A percentile compares a stretch with the other conserved stretches of the same genome.
Conservation (phyloP, 805 yeast species). For the Kluyveromyces siamensis region DNA sequence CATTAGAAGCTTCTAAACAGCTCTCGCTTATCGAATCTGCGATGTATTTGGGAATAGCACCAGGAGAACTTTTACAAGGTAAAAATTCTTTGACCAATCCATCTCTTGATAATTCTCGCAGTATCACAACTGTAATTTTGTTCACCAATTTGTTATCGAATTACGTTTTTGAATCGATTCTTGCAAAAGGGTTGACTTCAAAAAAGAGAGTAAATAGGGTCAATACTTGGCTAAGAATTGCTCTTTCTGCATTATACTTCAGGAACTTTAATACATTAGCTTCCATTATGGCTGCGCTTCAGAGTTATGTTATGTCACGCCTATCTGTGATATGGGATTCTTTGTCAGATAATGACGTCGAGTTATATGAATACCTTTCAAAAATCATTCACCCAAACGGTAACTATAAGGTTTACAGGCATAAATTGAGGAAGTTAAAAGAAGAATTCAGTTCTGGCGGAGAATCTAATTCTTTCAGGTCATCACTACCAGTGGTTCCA, state of each 20-base stretch:
- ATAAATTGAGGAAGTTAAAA: slow-evolving; percentile 48
- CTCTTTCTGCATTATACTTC: slow-evolving; percentile 61
- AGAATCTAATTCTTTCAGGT: slow-evolving; percentile 11
- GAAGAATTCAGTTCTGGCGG: slow-evolving; percentile 24
- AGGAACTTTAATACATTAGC: slow-evolving; percentile 74
- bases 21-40: slow-evolving; percentile 63
- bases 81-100: slow-evolving; percentile 54
- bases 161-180: slow-evolving; percentile 61
- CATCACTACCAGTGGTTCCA: slow-evolving; percentile 58
- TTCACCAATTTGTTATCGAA: slow-evolving; percentile 67
- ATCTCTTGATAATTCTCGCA: slow-evolving; percentile 50
- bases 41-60: slow-evolving; percentile 52
- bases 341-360: slow-evolving; percentile 49
- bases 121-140: slow-evolving; percentile 48
- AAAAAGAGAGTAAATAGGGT: slow-evolving; percentile 46
- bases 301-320: slow-evolving; percentile 61
- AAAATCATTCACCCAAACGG: slow-evolving; percentile 68
- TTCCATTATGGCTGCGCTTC: slow-evolving; percentile 68
- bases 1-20: slow-evolving; percentile 70
- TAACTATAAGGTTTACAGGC: slow-evolving; percentile 61
- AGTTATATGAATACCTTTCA: slow-evolving; percentile 53
- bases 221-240: slow-evolving; percentile 66
- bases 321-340: slow-evolving; percentile 50
- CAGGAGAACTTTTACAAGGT: slow-evolving; percentile 58
- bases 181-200: slow-evolving; percentile 39